Evolutionary conservation across 1,139 yeast species (phyloP), one percentile per base, ranked within the genome.

Genomic region (Nakaseomyces delphensis): DNA sequence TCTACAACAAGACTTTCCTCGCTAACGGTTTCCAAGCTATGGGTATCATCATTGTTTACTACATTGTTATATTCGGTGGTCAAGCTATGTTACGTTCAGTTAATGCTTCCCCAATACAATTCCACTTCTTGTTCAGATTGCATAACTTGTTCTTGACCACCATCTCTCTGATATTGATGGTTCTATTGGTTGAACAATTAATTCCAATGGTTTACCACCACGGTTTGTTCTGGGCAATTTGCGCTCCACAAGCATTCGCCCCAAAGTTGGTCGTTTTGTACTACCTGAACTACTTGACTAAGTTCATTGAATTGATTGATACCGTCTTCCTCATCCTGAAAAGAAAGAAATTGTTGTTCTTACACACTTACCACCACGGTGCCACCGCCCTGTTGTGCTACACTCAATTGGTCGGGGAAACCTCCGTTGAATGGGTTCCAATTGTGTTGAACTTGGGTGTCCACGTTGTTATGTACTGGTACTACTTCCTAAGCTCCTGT

Each of bases 351-450:
- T 74, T 83, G 59, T 72, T 91, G 52, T 89, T 89, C 60, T 73
- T 91, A 65, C 98, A 91, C 70, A 86, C 95, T 46, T 91, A 87
- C 69, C 98, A 91, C 67, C 98, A 91, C 62, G 98, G 98, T 48
- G 97, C 97, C 52, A 91, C 98, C 45, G 98, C 97, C 11, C 71
- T 91, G 59, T 71, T 91, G 53, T 91, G 98, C 67, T 91, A 80
- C 78, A 83, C 95, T 43, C 98, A 91, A 69, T 74, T 91, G 59
- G 76, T 83, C 49, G 98, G 98, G 48, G 69, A 73, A 49, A 91
- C 98, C 40, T 76, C 96, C 8, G 94, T 83, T 50, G 87, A 87
- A 53, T 91, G 97, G 96, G 96, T 91, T 42, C 95, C 95, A 48
- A 91, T 91, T 62, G 64, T 80, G 28, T 73, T 91, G 60, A 91